Conservation (phyloP, 2,329 filamentous ascomycete genomes). For the Talaromyces sp. region DNA sequence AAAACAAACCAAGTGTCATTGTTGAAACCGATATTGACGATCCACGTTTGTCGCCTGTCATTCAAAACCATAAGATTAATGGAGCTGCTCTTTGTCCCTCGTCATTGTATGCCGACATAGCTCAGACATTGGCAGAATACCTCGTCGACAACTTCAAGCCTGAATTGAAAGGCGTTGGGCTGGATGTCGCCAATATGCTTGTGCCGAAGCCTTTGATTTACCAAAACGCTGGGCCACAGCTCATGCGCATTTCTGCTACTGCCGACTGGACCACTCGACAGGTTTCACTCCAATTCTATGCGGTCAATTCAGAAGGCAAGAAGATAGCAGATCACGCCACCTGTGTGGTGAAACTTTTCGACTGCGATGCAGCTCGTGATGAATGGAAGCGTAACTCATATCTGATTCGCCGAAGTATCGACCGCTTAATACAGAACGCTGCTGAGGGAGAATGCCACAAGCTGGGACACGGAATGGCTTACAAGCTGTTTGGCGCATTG, state of each 20-base stretch:
- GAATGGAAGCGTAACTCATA: constrained; percentile 17
- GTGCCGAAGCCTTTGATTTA: constrained; percentile 53
- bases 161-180: constrained; percentile 21
- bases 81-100: constrained; percentile 11
- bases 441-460: constrained; percentile 11
- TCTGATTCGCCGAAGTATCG: constrained; percentile 15
- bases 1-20: constrained; percentile 19
- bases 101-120: constrained; percentile 20
- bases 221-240: constrained; percentile 29
- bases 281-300: constrained; percentile 28
- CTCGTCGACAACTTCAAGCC: constrained; percentile 26
- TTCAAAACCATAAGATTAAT: constrained; percentile 31
- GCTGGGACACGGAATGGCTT: constrained; percentile 16
- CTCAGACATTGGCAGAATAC: constrained; percentile 19
- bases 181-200: constrained; percentile 30
- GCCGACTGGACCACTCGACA: constrained; percentile 29
- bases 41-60: constrained; percentile 27
- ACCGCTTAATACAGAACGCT: constrained; percentile 14
- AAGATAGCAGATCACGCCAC: constrained; percentile 13
- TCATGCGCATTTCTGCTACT: constrained; percentile 31
- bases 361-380: constrained; percentile 40
- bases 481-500: constrained; percentile 22
- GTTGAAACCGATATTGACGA: constrained; percentile 31
- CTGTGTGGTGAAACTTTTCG: constrained; percentile 15
- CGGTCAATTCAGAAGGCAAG: constrained; percentile 32